Conservation (phyloP, 2,329 filamentous ascomycete genomes). For the Coniella vitis region DNA sequence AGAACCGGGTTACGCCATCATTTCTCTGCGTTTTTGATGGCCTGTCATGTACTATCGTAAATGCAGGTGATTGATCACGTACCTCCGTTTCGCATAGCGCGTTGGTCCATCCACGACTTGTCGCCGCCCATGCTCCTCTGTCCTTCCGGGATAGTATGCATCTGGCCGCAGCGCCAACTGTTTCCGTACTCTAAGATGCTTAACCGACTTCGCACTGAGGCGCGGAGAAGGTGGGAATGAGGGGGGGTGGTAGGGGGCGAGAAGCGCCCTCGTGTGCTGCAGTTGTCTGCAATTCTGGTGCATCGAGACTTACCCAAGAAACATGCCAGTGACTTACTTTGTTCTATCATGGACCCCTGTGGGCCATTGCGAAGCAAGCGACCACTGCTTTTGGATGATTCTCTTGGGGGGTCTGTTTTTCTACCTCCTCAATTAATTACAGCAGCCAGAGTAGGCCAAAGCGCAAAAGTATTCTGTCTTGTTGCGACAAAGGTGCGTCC, state of each 20-base stretch:
- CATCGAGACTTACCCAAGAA: background rate
- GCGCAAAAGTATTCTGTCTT: background rate
- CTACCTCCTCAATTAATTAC: background rate
- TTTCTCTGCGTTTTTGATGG: constrained; percentile 2
- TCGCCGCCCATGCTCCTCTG: background rate
- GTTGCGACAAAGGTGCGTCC: background rate
- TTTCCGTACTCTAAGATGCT: background rate
- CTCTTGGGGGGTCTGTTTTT: no score
- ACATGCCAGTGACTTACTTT: background rate
- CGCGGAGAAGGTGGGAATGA: no score
- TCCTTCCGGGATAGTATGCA: background rate
- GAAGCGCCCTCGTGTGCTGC: no score
- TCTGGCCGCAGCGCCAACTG: background rate
- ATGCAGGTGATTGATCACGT: constrained; percentile 7
- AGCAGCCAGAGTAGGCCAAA: background rate
- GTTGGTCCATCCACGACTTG: background rate
- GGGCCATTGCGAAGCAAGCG: background rate
- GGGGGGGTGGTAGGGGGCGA: background rate
- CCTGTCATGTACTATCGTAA: background rate
- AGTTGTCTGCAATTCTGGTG: no score
- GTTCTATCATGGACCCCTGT: background rate
- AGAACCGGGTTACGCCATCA: constrained; percentile 7
- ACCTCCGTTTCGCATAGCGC: background rate
- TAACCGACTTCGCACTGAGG: background rate
- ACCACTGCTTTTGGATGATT: background rate